These are phyloP conservation scores for Andrographis paniculata DNA, from an alignment of 305 asterid species.

Conservation along the genomic window DNA sequence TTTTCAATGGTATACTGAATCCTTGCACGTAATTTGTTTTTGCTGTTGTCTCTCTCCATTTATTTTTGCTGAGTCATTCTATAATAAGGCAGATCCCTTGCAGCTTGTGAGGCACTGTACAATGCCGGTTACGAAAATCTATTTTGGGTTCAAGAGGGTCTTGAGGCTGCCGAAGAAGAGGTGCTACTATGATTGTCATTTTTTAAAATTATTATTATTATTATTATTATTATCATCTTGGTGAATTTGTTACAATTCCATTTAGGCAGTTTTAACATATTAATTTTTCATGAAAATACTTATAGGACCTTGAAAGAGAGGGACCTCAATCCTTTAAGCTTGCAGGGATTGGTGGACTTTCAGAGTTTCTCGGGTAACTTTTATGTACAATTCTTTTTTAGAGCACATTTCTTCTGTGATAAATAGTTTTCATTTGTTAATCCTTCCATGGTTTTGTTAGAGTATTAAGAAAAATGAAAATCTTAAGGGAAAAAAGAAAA, in stretches of 20 bases:
- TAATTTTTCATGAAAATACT: slow-evolving; percentile 1
- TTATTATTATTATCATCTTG: neutral
- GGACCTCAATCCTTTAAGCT: slow-evolving; percentile 87
- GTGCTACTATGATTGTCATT: slow-evolving; percentile 19
- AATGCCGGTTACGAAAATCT: slow-evolving; percentile 77
- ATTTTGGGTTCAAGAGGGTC: slow-evolving; percentile 92
- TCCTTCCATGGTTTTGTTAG: no score
- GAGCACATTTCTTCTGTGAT: no score
- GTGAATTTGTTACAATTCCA: neutral
- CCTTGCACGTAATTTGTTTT: neutral
- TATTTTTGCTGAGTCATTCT: slow-evolving; percentile 24
- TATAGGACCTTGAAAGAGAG: slow-evolving; percentile 87
- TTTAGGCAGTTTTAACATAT: neutral
- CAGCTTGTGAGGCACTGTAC: slow-evolving; percentile 84
- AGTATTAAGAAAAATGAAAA: no score
- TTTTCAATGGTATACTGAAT: neutral
- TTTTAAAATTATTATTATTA: neutral
- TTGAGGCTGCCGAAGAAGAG: slow-evolving; percentile 96
- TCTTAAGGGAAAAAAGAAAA: no score
- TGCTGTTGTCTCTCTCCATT: neutral
- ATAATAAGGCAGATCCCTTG: slow-evolving; percentile 84
- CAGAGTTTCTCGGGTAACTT: slow-evolving; percentile 89
- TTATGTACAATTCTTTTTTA: neutral
- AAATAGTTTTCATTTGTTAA: no score
- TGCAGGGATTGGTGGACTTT: slow-evolving; percentile 96